Percentiles rank a stretch among this genome's conserved stretches.
Evolutionary conservation across 257 asterid genomes (phyloP).

Genomic region (Solanum arcanum): DNA sequence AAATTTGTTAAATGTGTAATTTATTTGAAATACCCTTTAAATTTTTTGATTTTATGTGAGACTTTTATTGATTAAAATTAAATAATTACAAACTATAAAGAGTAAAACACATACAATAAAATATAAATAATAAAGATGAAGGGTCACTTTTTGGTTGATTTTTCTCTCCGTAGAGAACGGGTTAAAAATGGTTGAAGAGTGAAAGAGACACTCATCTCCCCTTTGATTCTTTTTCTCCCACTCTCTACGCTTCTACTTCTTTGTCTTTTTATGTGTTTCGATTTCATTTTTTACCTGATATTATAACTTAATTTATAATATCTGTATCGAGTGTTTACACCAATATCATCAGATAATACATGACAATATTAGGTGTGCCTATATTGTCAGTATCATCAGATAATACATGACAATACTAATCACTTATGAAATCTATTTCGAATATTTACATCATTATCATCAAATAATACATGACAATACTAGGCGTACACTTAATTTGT

Average conservation of each 20-base stretch:
- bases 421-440: not conserved
- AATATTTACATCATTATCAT: not conserved
- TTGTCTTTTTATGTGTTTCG: not conserved
- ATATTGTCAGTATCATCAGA: too few relatives aligned
- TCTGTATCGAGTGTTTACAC: not conserved
- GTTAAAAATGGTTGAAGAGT: slow-evolving; percentile 46
- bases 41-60: not conserved
- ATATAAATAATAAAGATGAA: slow-evolving; percentile 1
- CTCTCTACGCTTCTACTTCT: slow-evolving; percentile 31
- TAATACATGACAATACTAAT: too few relatives aligned
- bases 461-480: not conserved
- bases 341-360: too few relatives aligned
- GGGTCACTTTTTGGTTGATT: slow-evolving; percentile 41
- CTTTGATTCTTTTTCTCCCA: slow-evolving; percentile 64
- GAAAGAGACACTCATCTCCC: slow-evolving; percentile 24
- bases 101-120: not conserved
- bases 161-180: slow-evolving; percentile 79
- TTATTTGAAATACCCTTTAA: not conserved
- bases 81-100: not conserved
- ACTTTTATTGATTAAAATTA: not conserved
- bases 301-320: not conserved
- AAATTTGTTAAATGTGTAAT: not conserved
- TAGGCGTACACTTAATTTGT: not conserved
- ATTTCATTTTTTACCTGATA: not conserved
- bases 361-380: too few relatives aligned